Conservation (phyloP, 768 basidiomycete genomes). For the Trametes punicea region DNA sequence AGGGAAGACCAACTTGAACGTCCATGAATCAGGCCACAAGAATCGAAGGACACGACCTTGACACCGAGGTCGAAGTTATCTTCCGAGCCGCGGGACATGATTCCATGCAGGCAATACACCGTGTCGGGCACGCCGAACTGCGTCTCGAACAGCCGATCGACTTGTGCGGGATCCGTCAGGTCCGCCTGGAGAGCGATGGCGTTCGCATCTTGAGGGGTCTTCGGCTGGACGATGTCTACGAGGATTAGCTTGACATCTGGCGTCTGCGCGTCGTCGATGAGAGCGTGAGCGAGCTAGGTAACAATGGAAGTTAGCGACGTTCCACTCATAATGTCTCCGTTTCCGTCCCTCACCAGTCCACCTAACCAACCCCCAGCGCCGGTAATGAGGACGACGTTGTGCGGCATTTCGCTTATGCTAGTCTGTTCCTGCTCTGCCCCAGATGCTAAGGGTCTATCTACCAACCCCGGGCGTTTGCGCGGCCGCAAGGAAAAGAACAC, state of each 20-base stretch:
- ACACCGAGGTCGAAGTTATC: conserved; percentile 57
- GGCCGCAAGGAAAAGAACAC: too few species aligned
- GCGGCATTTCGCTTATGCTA: conserved; percentile 1
- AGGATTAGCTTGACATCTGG: conserved; percentile 47
- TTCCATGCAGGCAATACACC: conserved; percentile 51
- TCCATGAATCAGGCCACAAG: too few species aligned
- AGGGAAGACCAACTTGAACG: neutral
- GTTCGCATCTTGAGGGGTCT: conserved; percentile 29
- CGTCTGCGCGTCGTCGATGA: conserved; percentile 32
- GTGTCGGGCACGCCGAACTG: conserved; percentile 40
- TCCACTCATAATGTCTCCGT: neutral
- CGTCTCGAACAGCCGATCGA: conserved; percentile 39
- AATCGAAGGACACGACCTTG: conserved; percentile 27
- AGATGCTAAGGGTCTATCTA: too few species aligned
- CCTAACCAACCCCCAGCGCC: conserved; percentile 44
- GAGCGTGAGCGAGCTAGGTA: conserved; percentile 35
- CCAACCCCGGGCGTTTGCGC: too few species aligned
- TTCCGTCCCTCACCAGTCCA: conserved; percentile 29
- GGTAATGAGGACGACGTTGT: conserved; percentile 41
- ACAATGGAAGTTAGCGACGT: neutral
- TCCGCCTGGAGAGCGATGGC: conserved; percentile 39
- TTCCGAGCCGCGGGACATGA: conserved; percentile 63
- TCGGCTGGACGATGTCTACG: conserved; percentile 45
- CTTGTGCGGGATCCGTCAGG: conserved; percentile 36
- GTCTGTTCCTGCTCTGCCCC: too few species aligned